Conservation (phyloP, 2,329 filamentous ascomycete species). For the Trichophyton equinum region DNA sequence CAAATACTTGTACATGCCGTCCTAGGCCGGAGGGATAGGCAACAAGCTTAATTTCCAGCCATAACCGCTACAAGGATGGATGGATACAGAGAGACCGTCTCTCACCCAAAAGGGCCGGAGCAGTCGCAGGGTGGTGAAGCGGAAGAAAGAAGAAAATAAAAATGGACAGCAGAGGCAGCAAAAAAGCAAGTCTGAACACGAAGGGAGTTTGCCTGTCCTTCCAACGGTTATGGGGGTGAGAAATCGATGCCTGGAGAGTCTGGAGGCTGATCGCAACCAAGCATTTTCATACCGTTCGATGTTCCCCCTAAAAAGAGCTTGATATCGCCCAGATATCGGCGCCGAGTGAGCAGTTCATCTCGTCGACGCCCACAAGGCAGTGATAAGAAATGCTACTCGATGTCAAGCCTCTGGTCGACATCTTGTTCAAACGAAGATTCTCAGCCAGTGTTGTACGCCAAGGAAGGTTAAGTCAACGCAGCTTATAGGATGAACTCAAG, state of each 20-base stretch:
- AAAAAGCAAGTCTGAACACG: neutral
- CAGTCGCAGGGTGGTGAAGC: neutral
- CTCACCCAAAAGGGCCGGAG: neutral
- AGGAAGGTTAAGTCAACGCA: slow-evolving; percentile 1
- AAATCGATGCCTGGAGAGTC: neutral
- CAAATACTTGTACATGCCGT: neutral
- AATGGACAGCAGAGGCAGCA: neutral
- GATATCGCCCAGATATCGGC: neutral
- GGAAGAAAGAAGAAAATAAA: neutral
- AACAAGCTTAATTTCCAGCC: slow-evolving; percentile 1
- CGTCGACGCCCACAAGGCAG: neutral
- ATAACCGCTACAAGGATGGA: slow-evolving; percentile 4
- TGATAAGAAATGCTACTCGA: neutral
- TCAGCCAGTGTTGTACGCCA: neutral
- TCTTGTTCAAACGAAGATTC: neutral
- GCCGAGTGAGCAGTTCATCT: neutral
- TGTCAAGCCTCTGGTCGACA: neutral
- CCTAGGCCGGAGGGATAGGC: slow-evolving; percentile 2
- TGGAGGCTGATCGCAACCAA: neutral
- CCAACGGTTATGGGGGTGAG: neutral
- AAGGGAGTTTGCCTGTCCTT: neutral
- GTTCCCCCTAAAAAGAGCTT: neutral
- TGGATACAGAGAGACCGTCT: neutral
- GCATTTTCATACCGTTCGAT: neutral
- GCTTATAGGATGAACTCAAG: neutral